These are phyloP conservation scores for Sphaerobolus stellatus DNA, from an alignment of 1,284 basidiomycete genomes.

Conservation along the genomic window DNA sequence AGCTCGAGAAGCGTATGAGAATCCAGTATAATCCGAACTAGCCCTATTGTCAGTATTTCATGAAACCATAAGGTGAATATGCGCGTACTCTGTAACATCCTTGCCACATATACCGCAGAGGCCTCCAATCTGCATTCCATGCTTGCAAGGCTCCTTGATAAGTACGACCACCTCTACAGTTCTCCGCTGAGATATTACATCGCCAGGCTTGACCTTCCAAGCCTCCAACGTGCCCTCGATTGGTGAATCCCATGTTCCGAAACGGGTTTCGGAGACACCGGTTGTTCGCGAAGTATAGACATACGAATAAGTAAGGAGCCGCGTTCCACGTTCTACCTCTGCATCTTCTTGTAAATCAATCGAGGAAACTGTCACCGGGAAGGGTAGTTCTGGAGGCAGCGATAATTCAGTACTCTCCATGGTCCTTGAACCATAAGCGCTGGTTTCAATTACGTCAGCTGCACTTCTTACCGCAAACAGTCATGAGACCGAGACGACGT, in stretches of 20 bases:
- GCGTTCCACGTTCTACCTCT: slow-evolving; percentile 63
- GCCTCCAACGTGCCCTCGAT: slow-evolving; percentile 70
- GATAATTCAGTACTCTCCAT: slow-evolving; percentile 37
- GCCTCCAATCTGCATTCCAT: slow-evolving; percentile 89
- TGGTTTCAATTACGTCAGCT: too few relatives aligned
- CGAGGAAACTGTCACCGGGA: slow-evolving; percentile 74
- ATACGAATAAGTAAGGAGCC: slow-evolving; percentile 80
- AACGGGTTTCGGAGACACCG: slow-evolving; percentile 61
- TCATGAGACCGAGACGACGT: too few relatives aligned
- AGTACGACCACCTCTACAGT: slow-evolving; percentile 61
- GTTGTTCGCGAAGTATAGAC: slow-evolving; percentile 40
- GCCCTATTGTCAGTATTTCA: slow-evolving; percentile 17
- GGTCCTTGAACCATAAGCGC: slow-evolving; percentile 11
- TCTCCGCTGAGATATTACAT: slow-evolving; percentile 55
- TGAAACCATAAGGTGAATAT: slow-evolving; percentile 13
- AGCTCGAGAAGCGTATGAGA: slow-evolving; percentile 76
- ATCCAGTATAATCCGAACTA: slow-evolving; percentile 85
- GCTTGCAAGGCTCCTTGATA: slow-evolving; percentile 86
- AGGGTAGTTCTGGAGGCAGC: slow-evolving; percentile 72
- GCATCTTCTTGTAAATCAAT: slow-evolving; percentile 50
- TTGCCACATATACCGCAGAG: slow-evolving; percentile 93
- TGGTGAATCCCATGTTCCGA: slow-evolving; percentile 85
- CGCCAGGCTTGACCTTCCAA: slow-evolving; percentile 64
- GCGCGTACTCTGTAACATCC: slow-evolving; percentile 83
- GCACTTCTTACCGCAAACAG: too few relatives aligned